Evolutionary conservation across 352 stramenopile species (phyloP), one percentile per base, ranked within the genome.

Genomic region (Globisporangium okanoganense): DNA sequence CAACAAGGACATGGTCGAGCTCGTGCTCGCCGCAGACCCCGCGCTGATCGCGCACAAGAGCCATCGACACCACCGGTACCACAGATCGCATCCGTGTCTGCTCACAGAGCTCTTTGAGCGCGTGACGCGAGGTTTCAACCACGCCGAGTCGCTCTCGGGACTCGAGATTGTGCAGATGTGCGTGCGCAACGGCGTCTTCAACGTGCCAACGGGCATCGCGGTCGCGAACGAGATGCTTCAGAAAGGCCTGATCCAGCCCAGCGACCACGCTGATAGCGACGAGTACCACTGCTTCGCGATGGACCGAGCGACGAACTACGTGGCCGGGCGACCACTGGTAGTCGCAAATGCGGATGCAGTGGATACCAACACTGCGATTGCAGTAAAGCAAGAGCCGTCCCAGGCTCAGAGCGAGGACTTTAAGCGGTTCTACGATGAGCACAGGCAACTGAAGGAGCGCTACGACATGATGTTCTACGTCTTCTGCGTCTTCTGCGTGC

Each of bases 121-220:
- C 20, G 57, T 66, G 20, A 9, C 25, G 6, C 18, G 36, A 33
- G 20, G 53, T 27, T 20, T 70, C 16, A 66, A 61, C 27, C 22
- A 57, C 50, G 61, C 52, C 40, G 64, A 24, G 27, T 49, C 66
- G 6, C 31, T 80, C n/a, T 67, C 63, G 7, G 76, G 73, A 24
- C 72, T 67, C 4, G 66, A 79, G 31, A 67, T 75, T 36, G 63
- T 81, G 54, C 71, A 82, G 58, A n/a, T 52, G 35, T 48, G 76
- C n/a, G 55, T 85, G 5, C 65, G 65, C 18, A 75, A 70, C 40
- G 76, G 76, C 24, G 73, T 71, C 9, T 72, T 72, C 27, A 85
- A 72, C 57, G 69, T 81, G 20, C 47, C 73, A 22, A 81, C 76
- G 18, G 71, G 71, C 5, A 57, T 82, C 2, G 57, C 58, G 0